Base-by-base conservation (phyloP, 129 eudicot genomes). In the Rutidosis leptorrhynchoides region DNA sequence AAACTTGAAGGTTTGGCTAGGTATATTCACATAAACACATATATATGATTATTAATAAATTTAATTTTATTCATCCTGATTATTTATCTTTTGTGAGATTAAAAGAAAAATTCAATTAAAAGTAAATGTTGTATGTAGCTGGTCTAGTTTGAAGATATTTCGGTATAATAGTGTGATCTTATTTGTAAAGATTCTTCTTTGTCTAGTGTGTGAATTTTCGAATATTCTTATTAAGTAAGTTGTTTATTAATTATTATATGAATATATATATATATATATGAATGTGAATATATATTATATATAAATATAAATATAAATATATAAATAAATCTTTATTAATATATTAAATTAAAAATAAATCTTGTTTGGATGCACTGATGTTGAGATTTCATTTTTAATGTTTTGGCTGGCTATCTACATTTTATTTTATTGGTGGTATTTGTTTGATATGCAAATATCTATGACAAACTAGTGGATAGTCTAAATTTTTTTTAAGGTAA, bases 1-100 rank as follows among this genome's bases (percentile, higher is more conserved):
- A 92, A 92, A 62, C 76, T 92, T 78, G 83, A 87, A 77, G 83
- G 88, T 67, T 75, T 92, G 65, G 98, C 98, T 58, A 85, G 96
- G 98, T 90, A 87, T 10, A 10, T 37, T 2, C 40, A 33, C 35
- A 30, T 30, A 30, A 5, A 30, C 35, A 0, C 7, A 30, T 30
- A 24, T 42, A 23, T 22, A 29, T 21, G 29, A 27, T 8, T 6
- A 33, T 5, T 28, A 51, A 37, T 9, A 2, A 9, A 37, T 33
- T 29, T 4, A 29, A 3, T 30, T 10, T 37, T 37, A 10, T 11
- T 37, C 45, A 12, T 37, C 45, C 45, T 10, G 4, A 37, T 9
- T 11, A 37, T 9, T 37, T 11, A 37, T 37, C 10, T 37, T 4
- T 9, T 2, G 45, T 37, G 6, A 62, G 42, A 62, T 35, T 9